phyloP scores from a whole-genome alignment of 176 grass and related monocot species.

The sorghum (Sorghum bicolor) region Sorghum_bicolor_NCBIv3 NC_012871.2:63963001-63963500 shows the following conservation, averaged over 20 bases:
- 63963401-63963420: constrained; percentile 85
- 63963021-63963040: background rate
- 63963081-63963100: background rate
- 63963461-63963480: constrained; percentile 47
- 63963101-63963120: background rate
- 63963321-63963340: constrained; percentile 37
- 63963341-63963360: constrained; percentile 54
- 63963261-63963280: background rate
- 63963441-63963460: constrained; percentile 57
- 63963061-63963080: background rate
- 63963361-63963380: constrained; percentile 56
- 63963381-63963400: constrained; percentile 90
- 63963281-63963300: background rate
- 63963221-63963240: constrained; percentile 11
- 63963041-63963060: background rate
- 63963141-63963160: background rate
- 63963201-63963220: background rate
- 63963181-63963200: background rate
- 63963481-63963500: background rate
- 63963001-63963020: too few relatives aligned
- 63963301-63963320: constrained; percentile 22
- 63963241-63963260: background rate
- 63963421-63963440: constrained; percentile 51
- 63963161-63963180: background rate
- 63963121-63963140: background rate